Base-by-base conservation (phyloP, 352 stramenopile genomes). In the Globisporangium lucens region DNA sequence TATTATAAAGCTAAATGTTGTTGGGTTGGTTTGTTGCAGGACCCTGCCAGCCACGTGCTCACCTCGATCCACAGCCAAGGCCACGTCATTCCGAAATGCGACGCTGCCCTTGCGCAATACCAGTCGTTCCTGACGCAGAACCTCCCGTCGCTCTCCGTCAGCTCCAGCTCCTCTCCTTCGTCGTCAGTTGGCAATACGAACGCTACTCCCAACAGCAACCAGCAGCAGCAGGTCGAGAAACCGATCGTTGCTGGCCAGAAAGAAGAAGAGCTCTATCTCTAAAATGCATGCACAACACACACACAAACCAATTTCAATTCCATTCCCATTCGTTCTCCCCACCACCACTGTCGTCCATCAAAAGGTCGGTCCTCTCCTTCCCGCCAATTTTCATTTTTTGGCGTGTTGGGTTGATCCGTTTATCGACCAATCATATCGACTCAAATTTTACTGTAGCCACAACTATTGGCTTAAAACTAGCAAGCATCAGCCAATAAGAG, bases 41-140 rank as follows among this genome's bases (percentile, higher is more conserved):
- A 69, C 52, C 51, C 58, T 22, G 41, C 30, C 36, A 71, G 35
- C 53, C 72, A 78, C 60, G 80, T 93, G 58, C 36, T 81, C 38
- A 91, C 79, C 12, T 82, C 77, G 20, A 75, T 87, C 33, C 87
- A 95, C 74, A 77, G 69, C 60, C 83, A 93, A 71, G 87, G 87
- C 58, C 87, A 95, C 61, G 84, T 95, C 56, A 82, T 93, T 53
- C 87, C 87, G 47, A 95, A 95, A 66, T 86, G 79, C 35, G 76
- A 89, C 49, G 66, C 70, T 51, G 83, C 77, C n/a, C 73, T 79
- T 24, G 70, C 74, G 27, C 68, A 74, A 20, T 86, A 90, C 71
- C 71, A 88, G 51, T 75, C 74, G 56, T 91, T 91, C 65, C 52
- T 91, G 17, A 47, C 69, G 56, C 75, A 79, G 55, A 74, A 73